Base-by-base conservation (phyloP, 106 monocot genomes). In the Allium fistulosum region DNA sequence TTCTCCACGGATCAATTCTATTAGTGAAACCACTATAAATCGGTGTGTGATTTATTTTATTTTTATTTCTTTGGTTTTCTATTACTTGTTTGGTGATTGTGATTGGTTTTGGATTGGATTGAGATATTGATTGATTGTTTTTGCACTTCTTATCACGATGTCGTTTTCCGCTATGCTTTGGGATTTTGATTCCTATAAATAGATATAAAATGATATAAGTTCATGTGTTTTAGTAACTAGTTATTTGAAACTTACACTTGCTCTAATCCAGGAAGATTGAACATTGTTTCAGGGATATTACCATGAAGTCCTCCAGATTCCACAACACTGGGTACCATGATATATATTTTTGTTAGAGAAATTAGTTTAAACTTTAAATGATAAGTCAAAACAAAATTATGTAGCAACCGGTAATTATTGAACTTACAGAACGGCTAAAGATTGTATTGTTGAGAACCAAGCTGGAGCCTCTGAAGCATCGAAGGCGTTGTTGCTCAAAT, bases 401-500 rank as follows among this genome's bases (percentile, higher is more conserved):
- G 0, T 65, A 6, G 10, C 7, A 61, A 26, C 10, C 37, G 10
- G 5, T 28, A 16, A 14, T 46, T 9, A 46, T 1, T 9, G 15
- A 59, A 63, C 70, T 83, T 74, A 94, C 91, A 91, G 53, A 46
- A 81, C 66, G 26, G 77, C 77, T 6, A 95, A 63, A 1, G 73
- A 72, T 53, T 10, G 22, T 46, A 88, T 55, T 26, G 14, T 45
- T 9, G 77, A 72, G 48, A 95, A 58, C 91, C 91, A 91, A 0
- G 45, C 27, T 17, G 91, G 94, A 75, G 62, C 76, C 77, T 73
- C 75, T 55, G 84, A 80, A 17, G 69, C 11, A 59, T 62, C 65
- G 76, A 94, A 94, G 6, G 57, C 53, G 51, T 94, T 94, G 69
- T 94, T 90, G 69, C 94, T 94, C 53, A 91, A 69, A 56, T 94